A percentile compares a stretch with the other conserved stretches of the same genome.
Conservation (phyloP, 345 rosid species). For the Citrus cavaleriei region DNA sequence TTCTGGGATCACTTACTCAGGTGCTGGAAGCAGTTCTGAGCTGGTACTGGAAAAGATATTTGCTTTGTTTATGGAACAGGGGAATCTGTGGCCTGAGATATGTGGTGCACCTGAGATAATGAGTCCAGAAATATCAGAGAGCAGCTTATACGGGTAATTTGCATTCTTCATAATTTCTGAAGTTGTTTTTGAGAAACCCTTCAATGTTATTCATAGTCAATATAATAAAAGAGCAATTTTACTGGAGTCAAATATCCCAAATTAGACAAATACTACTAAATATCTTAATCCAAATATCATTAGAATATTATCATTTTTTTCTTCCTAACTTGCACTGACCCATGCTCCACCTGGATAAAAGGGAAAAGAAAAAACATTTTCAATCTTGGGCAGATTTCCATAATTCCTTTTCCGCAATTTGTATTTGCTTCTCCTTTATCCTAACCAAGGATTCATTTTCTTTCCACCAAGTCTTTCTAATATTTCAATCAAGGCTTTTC, state of each 20-base stretch:
- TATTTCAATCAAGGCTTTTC: neutral
- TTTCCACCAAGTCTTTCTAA: neutral
- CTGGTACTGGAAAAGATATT: constrained; percentile 77
- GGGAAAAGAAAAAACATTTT: neutral
- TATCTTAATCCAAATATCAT: neutral
- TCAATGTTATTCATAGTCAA: neutral
- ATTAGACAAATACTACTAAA: neutral
- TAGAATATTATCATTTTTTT: neutral
- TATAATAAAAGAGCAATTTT: neutral
- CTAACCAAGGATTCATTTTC: neutral
- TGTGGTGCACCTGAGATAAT: constrained; percentile 66
- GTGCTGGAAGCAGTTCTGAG: constrained; percentile 40
- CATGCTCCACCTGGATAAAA: neutral
- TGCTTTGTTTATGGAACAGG: constrained; percentile 88
- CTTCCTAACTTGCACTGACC: neutral
- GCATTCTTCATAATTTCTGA: constrained; percentile 5
- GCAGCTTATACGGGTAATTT: constrained; percentile 73
- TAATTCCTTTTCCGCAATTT: neutral
- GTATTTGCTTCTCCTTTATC: neutral
- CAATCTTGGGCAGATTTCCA: neutral
- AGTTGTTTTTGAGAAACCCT: neutral
- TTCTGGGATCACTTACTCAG: constrained; percentile 36
- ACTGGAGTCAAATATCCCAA: neutral
- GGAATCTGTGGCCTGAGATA: constrained; percentile 85
- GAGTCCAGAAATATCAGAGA: constrained; percentile 67